Evolutionary conservation across 208 protist genomes (phyloP).

Genomic region (Balamuthia mandrillaris): DNA sequence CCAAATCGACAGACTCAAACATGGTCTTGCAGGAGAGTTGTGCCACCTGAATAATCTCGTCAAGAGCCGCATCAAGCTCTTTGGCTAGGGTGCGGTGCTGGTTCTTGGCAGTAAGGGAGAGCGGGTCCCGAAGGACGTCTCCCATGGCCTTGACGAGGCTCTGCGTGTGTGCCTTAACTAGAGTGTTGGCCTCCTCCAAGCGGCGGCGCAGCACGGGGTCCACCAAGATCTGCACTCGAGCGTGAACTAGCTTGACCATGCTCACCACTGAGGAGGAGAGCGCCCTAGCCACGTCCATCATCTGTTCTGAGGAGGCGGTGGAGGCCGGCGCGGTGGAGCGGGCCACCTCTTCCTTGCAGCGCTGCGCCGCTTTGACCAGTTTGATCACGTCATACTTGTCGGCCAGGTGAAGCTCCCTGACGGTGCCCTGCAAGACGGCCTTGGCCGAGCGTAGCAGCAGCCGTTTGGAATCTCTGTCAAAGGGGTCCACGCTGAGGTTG

Average conservation of each 20-base stretch:
- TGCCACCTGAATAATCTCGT: conserved; percentile 33
- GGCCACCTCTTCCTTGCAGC: conserved; percentile 26
- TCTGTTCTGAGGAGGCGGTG: not conserved
- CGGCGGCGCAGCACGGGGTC: conserved; percentile 3
- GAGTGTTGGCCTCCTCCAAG: conserved; percentile 9
- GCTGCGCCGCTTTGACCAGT: conserved; percentile 19
- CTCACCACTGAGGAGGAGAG: conserved; percentile 16
- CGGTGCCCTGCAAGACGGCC: conserved; percentile 21
- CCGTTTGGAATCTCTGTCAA: conserved; percentile 10
- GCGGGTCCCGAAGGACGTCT: not conserved
- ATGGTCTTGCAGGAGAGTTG: conserved; percentile 31
- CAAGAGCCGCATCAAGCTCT: conserved; percentile 18
- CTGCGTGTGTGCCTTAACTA: not conserved
- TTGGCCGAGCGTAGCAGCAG: not conserved
- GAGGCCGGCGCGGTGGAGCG: not conserved
- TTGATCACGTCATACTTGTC: conserved; percentile 40
- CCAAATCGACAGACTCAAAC: not conserved
- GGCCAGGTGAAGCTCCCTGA: conserved; percentile 21
- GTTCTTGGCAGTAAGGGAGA: not conserved
- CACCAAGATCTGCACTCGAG: not conserved
- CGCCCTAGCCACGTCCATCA: conserved; percentile 7
- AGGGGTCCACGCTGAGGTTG: not conserved
- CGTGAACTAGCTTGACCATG: conserved; percentile 25
- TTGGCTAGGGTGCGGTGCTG: not conserved
- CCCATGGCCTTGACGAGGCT: conserved; percentile 23